Evolutionary conservation across 306 rosid genomes (phyloP).

Genomic region (Macrotyloma uniflorum): DNA sequence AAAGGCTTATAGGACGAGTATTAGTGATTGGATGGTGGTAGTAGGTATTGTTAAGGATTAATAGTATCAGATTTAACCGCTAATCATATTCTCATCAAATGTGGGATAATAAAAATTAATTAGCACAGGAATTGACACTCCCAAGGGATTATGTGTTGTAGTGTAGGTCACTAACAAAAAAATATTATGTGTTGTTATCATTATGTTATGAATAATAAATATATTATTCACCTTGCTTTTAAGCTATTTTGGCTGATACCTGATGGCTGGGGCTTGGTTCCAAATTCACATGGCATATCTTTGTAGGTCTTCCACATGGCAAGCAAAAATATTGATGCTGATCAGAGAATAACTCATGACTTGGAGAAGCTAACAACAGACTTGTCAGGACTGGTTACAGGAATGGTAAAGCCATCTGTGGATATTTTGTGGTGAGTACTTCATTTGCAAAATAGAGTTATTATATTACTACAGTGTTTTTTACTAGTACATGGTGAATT

Average conservation of each 20-base stretch:
- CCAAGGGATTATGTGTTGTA: too few species aligned
- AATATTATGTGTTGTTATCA: not conserved
- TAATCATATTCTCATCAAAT: conserved; percentile 1
- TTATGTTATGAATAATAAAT: not conserved
- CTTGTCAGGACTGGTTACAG: conserved; percentile 84
- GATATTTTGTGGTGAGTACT: conserved; percentile 82
- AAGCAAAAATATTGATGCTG: conserved; percentile 74
- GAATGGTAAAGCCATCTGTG: conserved; percentile 91
- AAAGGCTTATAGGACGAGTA: not conserved
- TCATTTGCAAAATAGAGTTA: not conserved
- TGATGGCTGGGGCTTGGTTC: conserved; percentile 20
- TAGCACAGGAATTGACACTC: not conserved
- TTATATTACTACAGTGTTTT: not conserved
- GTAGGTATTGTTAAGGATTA: too few species aligned
- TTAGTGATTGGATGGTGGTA: not conserved
- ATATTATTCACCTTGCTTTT: not conserved
- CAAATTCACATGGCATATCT: conserved; percentile 34
- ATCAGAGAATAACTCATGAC: conserved; percentile 87
- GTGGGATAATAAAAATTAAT: not conserved
- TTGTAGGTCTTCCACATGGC: conserved; percentile 85
- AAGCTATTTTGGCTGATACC: not conserved
- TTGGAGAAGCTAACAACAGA: conserved; percentile 79
- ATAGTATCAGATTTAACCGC: not conserved
- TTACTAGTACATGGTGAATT: not conserved
- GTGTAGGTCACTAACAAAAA: not conserved